phyloP scores from a whole-genome alignment of 176 grass and related monocot species.

The Elymus sibiricus region DNA sequence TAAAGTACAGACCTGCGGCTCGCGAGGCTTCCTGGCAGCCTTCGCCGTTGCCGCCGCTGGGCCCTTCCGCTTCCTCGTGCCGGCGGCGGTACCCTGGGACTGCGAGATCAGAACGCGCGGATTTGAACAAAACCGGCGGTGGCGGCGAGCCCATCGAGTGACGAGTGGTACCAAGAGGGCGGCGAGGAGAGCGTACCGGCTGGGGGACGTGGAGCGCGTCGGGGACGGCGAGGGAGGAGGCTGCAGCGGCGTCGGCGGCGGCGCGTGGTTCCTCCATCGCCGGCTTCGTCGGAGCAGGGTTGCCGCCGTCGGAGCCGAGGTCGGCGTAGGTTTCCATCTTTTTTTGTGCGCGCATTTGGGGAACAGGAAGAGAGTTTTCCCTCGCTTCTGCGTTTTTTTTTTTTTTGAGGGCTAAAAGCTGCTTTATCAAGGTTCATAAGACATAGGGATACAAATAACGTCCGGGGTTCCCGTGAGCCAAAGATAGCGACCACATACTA shows the following conservation, averaged over 20 bases:
- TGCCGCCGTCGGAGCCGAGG: not conserved
- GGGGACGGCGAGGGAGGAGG: not conserved
- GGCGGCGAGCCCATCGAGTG: not conserved
- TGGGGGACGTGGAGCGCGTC: not conserved
- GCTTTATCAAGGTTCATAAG: no score
- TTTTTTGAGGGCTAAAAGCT: no score
- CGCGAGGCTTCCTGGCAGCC: not conserved
- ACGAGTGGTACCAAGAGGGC: not conserved
- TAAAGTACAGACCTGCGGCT: not conserved
- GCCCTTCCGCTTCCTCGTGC: slow-evolving; percentile 9
- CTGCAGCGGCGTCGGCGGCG: not conserved
- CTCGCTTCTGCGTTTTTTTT: not conserved
- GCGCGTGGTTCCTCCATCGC: not conserved
- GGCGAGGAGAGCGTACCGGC: not conserved
- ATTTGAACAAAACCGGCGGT: not conserved
- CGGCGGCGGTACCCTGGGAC: not conserved
- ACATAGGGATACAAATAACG: no score
- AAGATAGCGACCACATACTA: no score
- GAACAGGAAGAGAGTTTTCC: not conserved
- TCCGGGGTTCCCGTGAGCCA: no score
- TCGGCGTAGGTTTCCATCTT: not conserved
- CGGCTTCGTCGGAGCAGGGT: not conserved
- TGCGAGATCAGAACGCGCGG: not conserved
- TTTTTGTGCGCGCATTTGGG: not conserved
- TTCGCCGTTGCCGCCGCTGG: not conserved